These are phyloP conservation scores for Thalia dealbata DNA, from an alignment of 176 grass and related monocot genomes.

Conservation along the genomic window DNA sequence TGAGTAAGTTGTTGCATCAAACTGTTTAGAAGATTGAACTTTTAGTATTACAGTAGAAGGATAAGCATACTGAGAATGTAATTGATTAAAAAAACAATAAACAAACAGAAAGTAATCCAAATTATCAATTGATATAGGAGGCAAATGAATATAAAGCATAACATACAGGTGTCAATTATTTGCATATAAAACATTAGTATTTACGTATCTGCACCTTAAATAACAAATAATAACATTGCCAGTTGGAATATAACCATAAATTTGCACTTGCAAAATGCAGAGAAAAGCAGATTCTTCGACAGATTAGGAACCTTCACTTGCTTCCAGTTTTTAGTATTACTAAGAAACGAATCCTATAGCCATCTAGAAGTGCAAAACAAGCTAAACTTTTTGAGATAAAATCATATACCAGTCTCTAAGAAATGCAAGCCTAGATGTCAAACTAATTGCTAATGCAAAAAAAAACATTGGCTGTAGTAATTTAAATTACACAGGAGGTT, in stretches of 20 bases:
- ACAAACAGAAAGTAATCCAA: neutral
- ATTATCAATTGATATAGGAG: neutral
- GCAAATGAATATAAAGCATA: neutral
- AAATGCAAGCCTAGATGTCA: no score
- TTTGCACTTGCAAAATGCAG: no score
- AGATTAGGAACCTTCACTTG: neutral
- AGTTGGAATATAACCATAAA: neutral
- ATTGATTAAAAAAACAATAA: neutral
- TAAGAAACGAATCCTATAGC: neutral
- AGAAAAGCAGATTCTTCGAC: neutral
- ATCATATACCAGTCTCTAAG: neutral
- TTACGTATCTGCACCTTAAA: neutral
- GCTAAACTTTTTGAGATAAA: neutral
- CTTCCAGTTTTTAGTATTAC: neutral
- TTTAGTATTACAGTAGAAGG: neutral
- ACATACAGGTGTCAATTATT: neutral
- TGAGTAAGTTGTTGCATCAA: conserved; percentile 72
- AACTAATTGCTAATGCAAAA: no score
- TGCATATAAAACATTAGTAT: neutral
- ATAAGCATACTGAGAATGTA: neutral
- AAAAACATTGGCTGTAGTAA: no score
- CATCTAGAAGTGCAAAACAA: neutral
- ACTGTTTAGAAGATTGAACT: conserved; percentile 34
- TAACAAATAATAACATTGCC: neutral
- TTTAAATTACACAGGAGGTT: no score